Conservation (phyloP, 2,329 filamentous ascomycete species). For the Claviceps sp. region DNA sequence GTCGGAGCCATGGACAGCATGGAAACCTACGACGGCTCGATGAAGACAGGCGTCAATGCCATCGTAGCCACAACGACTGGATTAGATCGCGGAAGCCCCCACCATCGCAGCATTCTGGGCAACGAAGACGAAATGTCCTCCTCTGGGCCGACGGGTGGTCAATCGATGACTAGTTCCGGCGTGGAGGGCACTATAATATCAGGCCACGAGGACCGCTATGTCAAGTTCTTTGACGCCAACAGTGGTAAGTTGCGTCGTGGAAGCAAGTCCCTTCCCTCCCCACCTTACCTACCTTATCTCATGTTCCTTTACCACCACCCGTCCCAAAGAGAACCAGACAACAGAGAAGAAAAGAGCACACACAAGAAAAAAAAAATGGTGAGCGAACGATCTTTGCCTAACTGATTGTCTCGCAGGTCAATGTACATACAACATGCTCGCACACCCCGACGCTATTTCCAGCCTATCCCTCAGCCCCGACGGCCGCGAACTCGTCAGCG, state of each 20-base stretch:
- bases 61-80: constrained; percentile 78
- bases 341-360: background rate
- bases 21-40: constrained; percentile 83
- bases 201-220: constrained; percentile 90
- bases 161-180: constrained; percentile 54
- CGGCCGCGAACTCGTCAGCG: constrained; percentile 85
- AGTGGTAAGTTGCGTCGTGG: constrained; percentile 56
- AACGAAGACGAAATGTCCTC: constrained; percentile 61
- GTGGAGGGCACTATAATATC: constrained; percentile 92
- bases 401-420: constrained; percentile 49
- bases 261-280: no score
- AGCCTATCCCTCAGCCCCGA: constrained; percentile 85
- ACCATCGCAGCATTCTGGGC: constrained; percentile 41
- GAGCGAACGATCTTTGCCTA: background rate
- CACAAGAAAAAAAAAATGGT: background rate
- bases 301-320: background rate
- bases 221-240: constrained; percentile 96
- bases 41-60: constrained; percentile 70
- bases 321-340: background rate
- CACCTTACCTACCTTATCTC: no score
- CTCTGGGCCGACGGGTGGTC: constrained; percentile 62
- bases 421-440: constrained; percentile 98
- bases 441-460: constrained; percentile 86
- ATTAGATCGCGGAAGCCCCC: constrained; percentile 53
- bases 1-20: constrained; percentile 84